phyloP scores from a whole-genome alignment of 352 stramenopile genomes.

The Pythium aristosporum region DNA sequence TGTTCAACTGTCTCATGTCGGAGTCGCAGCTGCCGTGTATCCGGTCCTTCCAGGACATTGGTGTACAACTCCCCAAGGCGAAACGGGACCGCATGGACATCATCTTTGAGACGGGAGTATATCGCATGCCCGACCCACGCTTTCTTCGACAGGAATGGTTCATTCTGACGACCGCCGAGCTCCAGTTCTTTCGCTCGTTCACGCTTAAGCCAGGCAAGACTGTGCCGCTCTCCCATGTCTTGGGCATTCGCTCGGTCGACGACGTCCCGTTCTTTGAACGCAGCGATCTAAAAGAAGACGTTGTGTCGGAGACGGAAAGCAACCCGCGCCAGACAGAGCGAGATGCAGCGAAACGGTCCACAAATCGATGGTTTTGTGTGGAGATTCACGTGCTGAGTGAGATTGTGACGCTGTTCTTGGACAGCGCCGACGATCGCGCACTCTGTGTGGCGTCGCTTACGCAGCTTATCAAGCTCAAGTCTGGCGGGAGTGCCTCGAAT shows the following conservation, averaged over 20 bases:
- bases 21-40: conserved; percentile 40
- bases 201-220: conserved; percentile 42
- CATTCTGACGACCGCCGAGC: conserved; percentile 46
- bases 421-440: conserved; percentile 32
- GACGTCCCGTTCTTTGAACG: conserved; percentile 30
- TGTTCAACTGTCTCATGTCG: conserved; percentile 64
- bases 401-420: conserved; percentile 60
- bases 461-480: conserved; percentile 33
- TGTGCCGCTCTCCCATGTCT: conserved; percentile 45
- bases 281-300: neutral
- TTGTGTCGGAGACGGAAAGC: neutral
- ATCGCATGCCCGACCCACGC: conserved; percentile 46
- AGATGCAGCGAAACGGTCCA: conserved; percentile 14
- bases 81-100: conserved; percentile 58
- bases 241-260: conserved; percentile 41
- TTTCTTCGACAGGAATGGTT: conserved; percentile 78
- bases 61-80: conserved; percentile 49
- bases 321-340: conserved; percentile 2
- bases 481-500: neutral
- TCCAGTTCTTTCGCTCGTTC: conserved; percentile 76
- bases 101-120: conserved; percentile 58
- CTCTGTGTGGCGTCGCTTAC: conserved; percentile 35
- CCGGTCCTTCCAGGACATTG: conserved; percentile 50
- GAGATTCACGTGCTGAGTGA: conserved; percentile 58
- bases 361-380: conserved; percentile 48